Evolutionary conservation across 225 moss, liverwort and hornwort species (phyloP), one percentile per base, ranked within the genome.

Genomic region (Bryum argenteum): DNA sequence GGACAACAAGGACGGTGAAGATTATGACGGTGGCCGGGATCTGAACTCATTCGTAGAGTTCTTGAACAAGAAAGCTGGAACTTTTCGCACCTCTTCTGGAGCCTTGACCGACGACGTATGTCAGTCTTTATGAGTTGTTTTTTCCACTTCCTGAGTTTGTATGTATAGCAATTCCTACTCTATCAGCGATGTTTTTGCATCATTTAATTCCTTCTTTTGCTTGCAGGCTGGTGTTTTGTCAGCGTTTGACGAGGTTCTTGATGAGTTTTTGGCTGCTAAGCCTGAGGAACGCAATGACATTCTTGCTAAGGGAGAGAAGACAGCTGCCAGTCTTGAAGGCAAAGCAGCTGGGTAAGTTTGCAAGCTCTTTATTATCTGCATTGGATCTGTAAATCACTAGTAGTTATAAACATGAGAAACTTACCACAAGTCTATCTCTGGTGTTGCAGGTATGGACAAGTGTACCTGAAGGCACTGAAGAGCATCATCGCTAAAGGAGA

Each of bases 401-500:
- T 15, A 14, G n/a, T 7, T 12, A 18, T 19, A 10, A 45, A 19
- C 42, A 26, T 33, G 8, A 11, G 18, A 57, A 1, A 33, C 33
- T 33, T 33, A 12, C 7, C 20, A 20, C 43, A 28, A n/a, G 16
- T 61, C 6, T 5, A 56, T 72, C 14, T 41, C 53, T 6, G 58
- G 26, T 58, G 14, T 10, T 74, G 23, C 90, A 98, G 97, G 54
- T 89, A 99, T 69, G 94, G 90, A 13, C 88, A 94, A 85, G 83
- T 88, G 20, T 99, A 99, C 50, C 60, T 99, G 61, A 99, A 94
- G 84, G 89, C 87, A 67, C 86, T 99, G 80, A 91, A 90, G 71
- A 93, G 81, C 77, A 87, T 92, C 3, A 67, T 90, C 18, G 86
- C 88, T 39, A 99, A 99, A 76, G 98, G 98, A 65, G 98, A 99